These are phyloP conservation scores for Lagenaria siceraria DNA, from an alignment of 306 rosid species.

Conservation along the genomic window DNA sequence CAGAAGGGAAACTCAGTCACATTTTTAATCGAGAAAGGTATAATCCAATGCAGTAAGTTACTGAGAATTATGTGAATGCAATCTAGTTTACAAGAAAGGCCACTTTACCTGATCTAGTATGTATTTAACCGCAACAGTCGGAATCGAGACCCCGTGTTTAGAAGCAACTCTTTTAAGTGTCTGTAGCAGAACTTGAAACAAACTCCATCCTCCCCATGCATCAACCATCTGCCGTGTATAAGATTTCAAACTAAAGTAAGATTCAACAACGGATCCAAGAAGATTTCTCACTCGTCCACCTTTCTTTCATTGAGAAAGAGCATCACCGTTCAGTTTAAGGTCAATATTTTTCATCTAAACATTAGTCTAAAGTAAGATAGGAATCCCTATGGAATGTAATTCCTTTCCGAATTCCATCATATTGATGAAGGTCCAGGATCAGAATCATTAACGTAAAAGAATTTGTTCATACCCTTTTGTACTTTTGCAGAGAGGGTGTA, in stretches of 20 bases:
- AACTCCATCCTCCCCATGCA: slow-evolving; percentile 95
- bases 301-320: not conserved
- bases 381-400: not conserved
- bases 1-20: slow-evolving; percentile 1
- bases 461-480: slow-evolving; percentile 60
- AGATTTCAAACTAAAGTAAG: not conserved
- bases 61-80: not conserved
- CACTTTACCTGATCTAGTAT: slow-evolving; percentile 67
- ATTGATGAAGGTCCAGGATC: not conserved
- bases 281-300: not conserved
- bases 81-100: not conserved
- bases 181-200: slow-evolving; percentile 72
- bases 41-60: not conserved
- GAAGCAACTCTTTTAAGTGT: slow-evolving; percentile 68
- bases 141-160: slow-evolving; percentile 69
- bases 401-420: not conserved
- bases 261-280: not conserved
- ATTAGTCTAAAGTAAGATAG: not conserved
- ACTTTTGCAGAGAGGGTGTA: slow-evolving; percentile 92
- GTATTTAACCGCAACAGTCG: slow-evolving; percentile 76
- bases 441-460: not conserved
- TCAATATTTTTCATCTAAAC: not conserved
- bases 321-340: not conserved
- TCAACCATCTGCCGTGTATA: slow-evolving; percentile 62
- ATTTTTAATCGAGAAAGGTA: not conserved